Conservation (phyloP, 345 rosid species). For the Lepidium sativum region DNA sequence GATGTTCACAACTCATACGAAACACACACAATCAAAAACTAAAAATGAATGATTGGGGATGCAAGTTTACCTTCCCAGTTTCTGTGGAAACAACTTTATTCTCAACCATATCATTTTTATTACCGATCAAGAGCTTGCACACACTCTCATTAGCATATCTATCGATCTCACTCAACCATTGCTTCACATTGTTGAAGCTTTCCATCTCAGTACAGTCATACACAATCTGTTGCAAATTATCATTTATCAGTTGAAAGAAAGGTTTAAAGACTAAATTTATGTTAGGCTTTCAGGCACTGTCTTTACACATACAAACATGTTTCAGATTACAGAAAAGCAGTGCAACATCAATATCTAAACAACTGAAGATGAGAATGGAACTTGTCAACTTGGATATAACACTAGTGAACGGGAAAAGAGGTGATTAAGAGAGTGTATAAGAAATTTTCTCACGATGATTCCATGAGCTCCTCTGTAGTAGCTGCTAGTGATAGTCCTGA, state of each 20-base stretch:
- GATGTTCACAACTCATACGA: neutral
- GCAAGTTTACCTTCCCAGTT: conserved; percentile 53
- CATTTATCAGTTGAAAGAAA: neutral
- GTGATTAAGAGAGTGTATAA: neutral
- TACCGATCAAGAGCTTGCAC: conserved; percentile 80
- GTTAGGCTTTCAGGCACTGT: neutral
- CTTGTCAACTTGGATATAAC: neutral
- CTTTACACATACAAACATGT: neutral
- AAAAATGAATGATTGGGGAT: neutral
- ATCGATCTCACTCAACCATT: conserved; percentile 80
- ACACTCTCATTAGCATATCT: conserved; percentile 88
- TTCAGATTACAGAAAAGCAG: neutral
- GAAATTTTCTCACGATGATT: conserved; percentile 48
- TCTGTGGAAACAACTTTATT: conserved; percentile 76
- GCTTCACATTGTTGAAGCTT: conserved; percentile 89
- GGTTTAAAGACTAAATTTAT: neutral
- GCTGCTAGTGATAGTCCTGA: conserved; percentile 89
- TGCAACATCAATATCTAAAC: neutral
- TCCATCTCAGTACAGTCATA: conserved; percentile 84
- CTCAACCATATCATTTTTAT: conserved; percentile 73
- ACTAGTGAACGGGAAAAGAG: neutral
- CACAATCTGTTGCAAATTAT: conserved; percentile 59
- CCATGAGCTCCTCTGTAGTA: conserved; percentile 96
- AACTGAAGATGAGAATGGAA: neutral
- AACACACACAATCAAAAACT: neutral